Evolutionary conservation across 768 basidiomycete genomes (phyloP), one percentile per base, ranked within the genome.

Genomic region (Leccinum disarticulatum): DNA sequence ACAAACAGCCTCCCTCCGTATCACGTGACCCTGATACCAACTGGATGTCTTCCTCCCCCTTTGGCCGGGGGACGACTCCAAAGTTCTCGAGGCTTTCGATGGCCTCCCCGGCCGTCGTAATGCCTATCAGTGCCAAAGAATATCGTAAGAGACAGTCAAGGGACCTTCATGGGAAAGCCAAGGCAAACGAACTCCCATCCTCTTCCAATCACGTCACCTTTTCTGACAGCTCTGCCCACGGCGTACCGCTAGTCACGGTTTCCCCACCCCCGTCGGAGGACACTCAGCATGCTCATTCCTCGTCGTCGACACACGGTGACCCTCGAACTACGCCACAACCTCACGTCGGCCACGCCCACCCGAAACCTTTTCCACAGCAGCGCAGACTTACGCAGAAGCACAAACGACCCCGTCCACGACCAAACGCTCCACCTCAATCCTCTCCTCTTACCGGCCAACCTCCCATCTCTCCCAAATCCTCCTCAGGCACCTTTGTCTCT

Each of bases 41-140:
- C 8, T 73, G 71, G 71, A 63, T 71, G 61, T 62, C 66, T 2
- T 66, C 69, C 0, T 59, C 67, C 28, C 72, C 72, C 47, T 73
- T 73, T 64, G 73, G 72, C 9, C 73, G 71, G 2, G 67, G 66
- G 3, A 5, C 15, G 47, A 68, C 65, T 1, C 72, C 72, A 13
- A 74, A 62, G 52, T 74, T 73, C 52, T 73, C 72, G 1, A 66
- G 73, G 48, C 68, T 71, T 17, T 33, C 71, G 28, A 64, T 74
- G 60, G 68, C 70, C 14, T 66, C 66, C 4, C 62, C 73, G 7
- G 56, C 64, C 2, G 66, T 73, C 30, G 68, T 73, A 36, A 73
- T 73, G 72, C 72, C 72, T 0, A 62, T 73, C 46, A 74, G 66
- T 6, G 73, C 67, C 0, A 67, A 38, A 13, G 68, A 73, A n/a